Evolutionary conservation across 352 stramenopile species (phyloP).

Genomic region (Phytophthora pistaciae): DNA sequence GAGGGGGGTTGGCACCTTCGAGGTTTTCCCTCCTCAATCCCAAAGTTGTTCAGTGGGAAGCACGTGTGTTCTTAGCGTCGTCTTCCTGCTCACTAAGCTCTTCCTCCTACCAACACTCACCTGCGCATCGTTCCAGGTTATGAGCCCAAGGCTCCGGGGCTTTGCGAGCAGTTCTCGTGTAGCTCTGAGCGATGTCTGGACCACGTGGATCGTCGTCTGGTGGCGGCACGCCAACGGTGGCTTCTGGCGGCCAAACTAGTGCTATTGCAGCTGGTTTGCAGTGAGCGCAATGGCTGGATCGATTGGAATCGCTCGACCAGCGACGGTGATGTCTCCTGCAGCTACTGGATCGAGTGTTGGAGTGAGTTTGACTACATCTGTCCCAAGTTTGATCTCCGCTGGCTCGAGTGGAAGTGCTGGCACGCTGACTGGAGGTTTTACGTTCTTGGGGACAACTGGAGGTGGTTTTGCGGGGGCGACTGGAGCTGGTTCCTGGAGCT

Average conservation of each 20-base stretch:
- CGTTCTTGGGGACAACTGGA: not conserved
- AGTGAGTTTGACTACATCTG: not conserved
- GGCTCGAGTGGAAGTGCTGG: not conserved
- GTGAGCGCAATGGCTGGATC: not conserved
- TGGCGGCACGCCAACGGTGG: not conserved
- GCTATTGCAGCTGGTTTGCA: not conserved
- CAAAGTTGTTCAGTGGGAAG: too few species aligned
- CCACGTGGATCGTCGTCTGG: not conserved
- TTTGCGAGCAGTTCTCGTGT: conserved; percentile 1
- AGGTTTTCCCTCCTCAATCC: too few species aligned
- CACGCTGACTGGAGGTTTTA: not conserved
- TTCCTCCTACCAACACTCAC: too few species aligned
- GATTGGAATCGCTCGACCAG: not conserved
- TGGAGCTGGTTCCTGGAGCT: not conserved
- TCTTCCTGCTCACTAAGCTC: too few species aligned
- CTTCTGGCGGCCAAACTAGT: conserved; percentile 2
- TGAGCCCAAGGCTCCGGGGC: not conserved
- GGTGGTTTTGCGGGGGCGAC: not conserved
- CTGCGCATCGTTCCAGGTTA: too few species aligned
- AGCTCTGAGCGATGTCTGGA: conserved; percentile 6
- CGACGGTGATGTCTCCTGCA: not conserved
- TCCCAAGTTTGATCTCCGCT: not conserved
- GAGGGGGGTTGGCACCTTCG: too few species aligned
- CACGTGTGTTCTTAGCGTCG: too few species aligned
- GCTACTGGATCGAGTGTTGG: not conserved